Conservation (phyloP, 495 filamentous ascomycete genomes). For the Podospora tetraspora region DNA sequence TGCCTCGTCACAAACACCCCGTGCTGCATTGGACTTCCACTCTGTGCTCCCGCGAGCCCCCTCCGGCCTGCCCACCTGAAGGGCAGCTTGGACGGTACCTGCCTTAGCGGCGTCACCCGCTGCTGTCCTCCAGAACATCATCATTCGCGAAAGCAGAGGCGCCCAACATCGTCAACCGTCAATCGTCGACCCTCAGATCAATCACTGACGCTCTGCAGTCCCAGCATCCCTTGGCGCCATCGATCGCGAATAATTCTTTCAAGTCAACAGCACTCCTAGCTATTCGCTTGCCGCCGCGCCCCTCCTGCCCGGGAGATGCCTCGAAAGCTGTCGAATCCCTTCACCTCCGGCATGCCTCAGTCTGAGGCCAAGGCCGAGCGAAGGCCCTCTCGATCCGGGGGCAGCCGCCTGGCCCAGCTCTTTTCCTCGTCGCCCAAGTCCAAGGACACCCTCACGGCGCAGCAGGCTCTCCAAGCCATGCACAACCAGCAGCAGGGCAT, state of each 20-base stretch:
- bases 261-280: slow-evolving; percentile 4
- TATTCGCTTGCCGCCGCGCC: background rate
- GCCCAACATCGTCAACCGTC: background rate
- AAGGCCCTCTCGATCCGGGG: slow-evolving; percentile 53
- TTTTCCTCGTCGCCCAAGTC: slow-evolving; percentile 62
- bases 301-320: slow-evolving; percentile 37
- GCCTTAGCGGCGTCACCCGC: too few relatives aligned
- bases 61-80: too few relatives aligned
- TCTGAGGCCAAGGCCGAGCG: slow-evolving; percentile 41
- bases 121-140: too few relatives aligned
- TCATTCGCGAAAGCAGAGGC: slow-evolving; percentile 5
- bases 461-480: slow-evolving; percentile 59
- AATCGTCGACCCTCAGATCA: background rate
- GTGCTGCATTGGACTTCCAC: background rate
- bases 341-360: slow-evolving; percentile 32
- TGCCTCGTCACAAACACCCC: too few relatives aligned
- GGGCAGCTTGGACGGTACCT: too few relatives aligned
- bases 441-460: slow-evolving; percentile 50
- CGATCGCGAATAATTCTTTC: slow-evolving; percentile 10
- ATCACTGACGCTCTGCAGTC: slow-evolving; percentile 10
- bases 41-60: background rate
- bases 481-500: slow-evolving; percentile 49
- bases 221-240: slow-evolving; percentile 20
- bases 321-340: slow-evolving; percentile 47
- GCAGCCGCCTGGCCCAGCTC: slow-evolving; percentile 54